A percentile compares a stretch with the other conserved stretches of the same genome.
Evolutionary conservation across 345 rosid genomes (phyloP).

Genomic region (Eucalyptus virginea): DNA sequence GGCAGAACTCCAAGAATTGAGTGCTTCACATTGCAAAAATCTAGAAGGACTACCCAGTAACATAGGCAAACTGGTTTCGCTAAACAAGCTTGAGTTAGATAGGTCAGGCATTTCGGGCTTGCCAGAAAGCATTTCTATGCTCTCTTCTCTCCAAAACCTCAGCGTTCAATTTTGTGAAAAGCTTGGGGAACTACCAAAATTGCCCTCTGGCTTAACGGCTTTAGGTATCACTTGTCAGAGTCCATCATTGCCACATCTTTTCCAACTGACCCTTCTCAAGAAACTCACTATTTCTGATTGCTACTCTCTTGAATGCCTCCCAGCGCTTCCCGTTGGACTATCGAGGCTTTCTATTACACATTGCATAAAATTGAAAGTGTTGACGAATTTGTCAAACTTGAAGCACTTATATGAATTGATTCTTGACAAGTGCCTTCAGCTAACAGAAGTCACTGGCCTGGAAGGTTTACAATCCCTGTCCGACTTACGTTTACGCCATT

Average conservation of each 20-base stretch:
- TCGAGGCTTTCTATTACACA: background rate
- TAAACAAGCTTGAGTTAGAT: background rate
- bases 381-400: background rate
- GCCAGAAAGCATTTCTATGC: background rate
- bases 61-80: background rate
- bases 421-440: background rate
- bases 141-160: background rate
- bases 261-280: background rate
- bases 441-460: background rate
- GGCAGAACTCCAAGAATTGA: background rate
- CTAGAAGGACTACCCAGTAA: background rate
- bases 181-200: background rate
- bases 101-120: background rate
- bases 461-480: background rate
- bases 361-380: background rate
- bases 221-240: background rate
- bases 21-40: background rate
- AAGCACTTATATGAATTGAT: background rate
- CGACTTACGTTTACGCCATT: background rate
- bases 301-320: background rate
- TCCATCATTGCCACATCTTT: background rate
- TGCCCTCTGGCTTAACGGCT: background rate
- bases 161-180: background rate
- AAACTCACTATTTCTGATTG: background rate
- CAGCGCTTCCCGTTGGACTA: background rate